Evolutionary conservation across 805 yeast species (phyloP), one percentile per base, ranked within the genome.

Genomic region (Ogataea henricii): DNA sequence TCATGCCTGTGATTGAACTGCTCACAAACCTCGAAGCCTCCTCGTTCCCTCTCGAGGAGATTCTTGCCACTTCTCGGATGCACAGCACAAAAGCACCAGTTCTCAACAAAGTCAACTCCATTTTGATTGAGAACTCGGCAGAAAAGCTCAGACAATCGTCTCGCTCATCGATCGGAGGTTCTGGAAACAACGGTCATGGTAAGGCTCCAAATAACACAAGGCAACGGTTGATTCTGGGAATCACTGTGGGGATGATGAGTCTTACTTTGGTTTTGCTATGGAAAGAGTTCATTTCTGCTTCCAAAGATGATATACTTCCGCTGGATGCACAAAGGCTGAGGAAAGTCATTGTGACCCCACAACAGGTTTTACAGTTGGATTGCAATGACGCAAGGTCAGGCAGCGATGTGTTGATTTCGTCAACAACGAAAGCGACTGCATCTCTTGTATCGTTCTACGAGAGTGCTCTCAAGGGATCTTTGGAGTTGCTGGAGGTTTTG

Each of bases 1-100:
- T 69, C 30, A 60, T 67, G 55, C 48, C 48, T 1, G 53, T 68
- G 44, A 65, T 68, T 43, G 65, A 67, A 44, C 64, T 66, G 32
- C 55, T 68, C 7, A 55, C 58, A 5, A 60, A 58, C 36, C 46
- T 65, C 13, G 57, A 64, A 35, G 43, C 46, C 18, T 33, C 55
- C n/a, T 34, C 47, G n/a, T 43, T 47, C 39, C 48, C 48, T 12
- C 46, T 53, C 16, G 48, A 53, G 17, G 51, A 46, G n/a, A 26
- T 43, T 4, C 27, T 59, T 6, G 41, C 46, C 21, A 39, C 49
- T n/a, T 40, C 48, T 9, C 35, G 48, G 6, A 40, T 51, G 10
- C 39, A 45, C 16, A 39, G 43, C n/a, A 36, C 39, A 4, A 42
- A 49, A 25, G 18, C 40, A 10, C 46, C 46, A 3, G 27, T 55